Percentiles rank a stretch among this genome's conserved stretches.
Conservation (phyloP, 2,329 filamentous ascomycete genomes). For the Colletotrichum tabaci region DNA sequence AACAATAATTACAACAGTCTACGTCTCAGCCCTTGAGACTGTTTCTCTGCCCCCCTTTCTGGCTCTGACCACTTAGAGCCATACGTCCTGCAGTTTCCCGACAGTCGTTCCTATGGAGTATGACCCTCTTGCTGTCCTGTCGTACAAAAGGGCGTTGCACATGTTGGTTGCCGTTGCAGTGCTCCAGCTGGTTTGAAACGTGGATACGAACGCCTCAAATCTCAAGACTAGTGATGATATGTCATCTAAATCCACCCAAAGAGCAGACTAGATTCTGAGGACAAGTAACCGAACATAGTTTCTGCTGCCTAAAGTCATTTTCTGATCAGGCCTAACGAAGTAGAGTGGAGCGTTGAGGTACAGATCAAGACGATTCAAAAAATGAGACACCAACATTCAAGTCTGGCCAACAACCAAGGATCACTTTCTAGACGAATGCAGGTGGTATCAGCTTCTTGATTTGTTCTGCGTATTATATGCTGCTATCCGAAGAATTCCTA, state of each 20-base stretch:
- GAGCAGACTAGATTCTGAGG: background rate
- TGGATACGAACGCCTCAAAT: slow-evolving; percentile 6
- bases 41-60: background rate
- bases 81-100: background rate
- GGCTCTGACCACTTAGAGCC: background rate
- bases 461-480: background rate
- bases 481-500: background rate
- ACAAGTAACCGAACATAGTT: background rate
- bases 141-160: slow-evolving; percentile 12
- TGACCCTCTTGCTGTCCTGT: background rate
- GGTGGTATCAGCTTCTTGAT: too few species aligned
- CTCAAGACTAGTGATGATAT: background rate
- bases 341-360: too few species aligned
- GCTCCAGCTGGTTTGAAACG: background rate
- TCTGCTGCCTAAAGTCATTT: background rate
- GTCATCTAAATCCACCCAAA: background rate
- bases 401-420: too few species aligned
- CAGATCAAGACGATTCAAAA: too few species aligned
- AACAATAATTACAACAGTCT: background rate
- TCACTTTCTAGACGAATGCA: too few species aligned
- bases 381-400: too few species aligned
- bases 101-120: background rate
- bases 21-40: slow-evolving; percentile 7
- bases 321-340: background rate
- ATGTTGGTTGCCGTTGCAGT: slow-evolving; percentile 14